These are phyloP conservation scores for Botrytis pseudocinerea DNA, from an alignment of 2,329 filamentous ascomycete genomes.

Conservation along the genomic window DNA sequence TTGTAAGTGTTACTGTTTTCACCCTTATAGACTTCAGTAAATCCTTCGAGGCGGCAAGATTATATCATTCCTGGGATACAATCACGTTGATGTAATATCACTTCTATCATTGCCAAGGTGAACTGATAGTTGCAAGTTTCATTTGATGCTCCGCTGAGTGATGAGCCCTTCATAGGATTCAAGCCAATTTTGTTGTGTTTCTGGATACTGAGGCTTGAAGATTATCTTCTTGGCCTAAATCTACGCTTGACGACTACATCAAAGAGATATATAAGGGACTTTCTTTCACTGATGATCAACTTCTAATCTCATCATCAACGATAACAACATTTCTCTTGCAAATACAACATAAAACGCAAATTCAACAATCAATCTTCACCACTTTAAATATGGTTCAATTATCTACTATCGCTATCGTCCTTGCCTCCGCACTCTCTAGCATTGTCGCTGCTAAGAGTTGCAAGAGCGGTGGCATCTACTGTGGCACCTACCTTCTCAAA, in stretches of 20 bases:
- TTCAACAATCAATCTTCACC: not conserved
- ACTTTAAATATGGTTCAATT: not conserved
- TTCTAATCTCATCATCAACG: not conserved
- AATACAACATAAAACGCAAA: not conserved
- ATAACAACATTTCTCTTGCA: not conserved
- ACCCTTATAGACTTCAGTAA: too few species aligned
- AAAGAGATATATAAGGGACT: not conserved
- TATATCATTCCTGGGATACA: not conserved
- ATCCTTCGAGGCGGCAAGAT: not conserved
- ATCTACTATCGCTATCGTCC: not conserved
- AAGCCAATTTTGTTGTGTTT: not conserved
- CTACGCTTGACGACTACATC: not conserved
- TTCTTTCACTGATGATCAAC: too few species aligned
- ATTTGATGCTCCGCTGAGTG: too few species aligned
- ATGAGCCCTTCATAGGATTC: not conserved
- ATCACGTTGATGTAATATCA: not conserved
- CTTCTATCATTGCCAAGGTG: not conserved
- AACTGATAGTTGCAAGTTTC: not conserved
- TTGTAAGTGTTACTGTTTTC: not conserved
- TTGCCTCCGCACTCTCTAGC: not conserved
- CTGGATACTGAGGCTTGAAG: not conserved
- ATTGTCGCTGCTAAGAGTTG: conserved; percentile 1
- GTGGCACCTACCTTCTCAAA: not conserved
- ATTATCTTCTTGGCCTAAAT: not conserved
- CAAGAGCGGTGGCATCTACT: not conserved